phyloP scores from a whole-genome alignment of 345 rosid genomes.

The Raphanus sativus region DNA sequence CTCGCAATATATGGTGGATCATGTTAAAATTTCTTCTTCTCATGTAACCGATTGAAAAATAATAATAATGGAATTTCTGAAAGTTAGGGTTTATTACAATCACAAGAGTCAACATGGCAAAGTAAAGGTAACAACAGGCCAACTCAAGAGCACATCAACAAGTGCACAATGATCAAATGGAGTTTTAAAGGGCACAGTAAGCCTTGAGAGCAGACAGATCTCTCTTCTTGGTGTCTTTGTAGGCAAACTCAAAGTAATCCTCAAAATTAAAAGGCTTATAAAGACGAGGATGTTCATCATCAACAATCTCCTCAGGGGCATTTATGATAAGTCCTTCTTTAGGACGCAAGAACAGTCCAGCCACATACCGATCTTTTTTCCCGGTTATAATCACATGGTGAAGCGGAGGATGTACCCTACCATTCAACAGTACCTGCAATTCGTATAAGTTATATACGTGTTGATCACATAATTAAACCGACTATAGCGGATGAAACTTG shows the following conservation, averaged over 20 bases:
- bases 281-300: constrained; percentile 18
- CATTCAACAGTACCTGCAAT: not conserved
- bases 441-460: not conserved
- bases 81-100: constrained; percentile 2
- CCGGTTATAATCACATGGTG: constrained; percentile 40
- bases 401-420: constrained; percentile 9
- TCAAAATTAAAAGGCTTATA: not conserved
- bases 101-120: not conserved
- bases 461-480: not conserved
- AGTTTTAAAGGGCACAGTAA: constrained; percentile 2
- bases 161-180: not conserved
- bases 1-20: not conserved
- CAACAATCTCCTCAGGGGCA: not conserved
- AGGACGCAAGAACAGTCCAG: constrained; percentile 25
- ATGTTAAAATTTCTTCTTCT: not conserved
- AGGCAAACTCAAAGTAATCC: constrained; percentile 1
- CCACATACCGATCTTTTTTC: constrained; percentile 27
- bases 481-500: constrained; percentile 32
- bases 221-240: constrained; percentile 1
- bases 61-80: not conserved
- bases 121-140: constrained; percentile 6
- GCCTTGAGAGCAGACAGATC: constrained; percentile 24
- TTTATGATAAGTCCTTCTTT: not conserved
- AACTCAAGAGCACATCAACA: constrained; percentile 1
- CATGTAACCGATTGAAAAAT: not conserved